Evolutionary conservation across 23 red algal species (phyloP).

Genomic region (Agarophyton chilense): DNA sequence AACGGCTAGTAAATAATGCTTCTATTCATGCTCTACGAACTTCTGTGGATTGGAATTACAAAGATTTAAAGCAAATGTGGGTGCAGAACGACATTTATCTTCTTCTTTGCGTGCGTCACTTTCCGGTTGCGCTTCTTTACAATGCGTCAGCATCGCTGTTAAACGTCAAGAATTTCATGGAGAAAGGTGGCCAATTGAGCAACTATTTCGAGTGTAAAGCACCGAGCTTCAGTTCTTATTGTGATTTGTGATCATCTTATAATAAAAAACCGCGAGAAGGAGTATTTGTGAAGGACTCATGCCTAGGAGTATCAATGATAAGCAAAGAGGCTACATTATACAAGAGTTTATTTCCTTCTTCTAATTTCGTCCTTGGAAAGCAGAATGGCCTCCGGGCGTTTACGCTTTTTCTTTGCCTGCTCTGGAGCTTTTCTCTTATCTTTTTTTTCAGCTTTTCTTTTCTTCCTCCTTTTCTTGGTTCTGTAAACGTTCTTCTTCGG

Average conservation of each 20-base stretch:
- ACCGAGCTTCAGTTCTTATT: not conserved
- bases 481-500: slow-evolving; percentile 61
- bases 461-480: slow-evolving; percentile 46
- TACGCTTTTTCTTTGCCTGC: slow-evolving; percentile 70
- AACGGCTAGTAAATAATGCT: too few species aligned
- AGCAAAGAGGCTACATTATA: slow-evolving; percentile 95
- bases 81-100: too few species aligned
- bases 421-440: slow-evolving; percentile 68
- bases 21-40: too few species aligned
- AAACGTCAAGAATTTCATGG: not conserved
- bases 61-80: too few species aligned
- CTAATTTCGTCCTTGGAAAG: slow-evolving; percentile 83
- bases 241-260: slow-evolving; percentile 54
- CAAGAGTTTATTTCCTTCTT: slow-evolving; percentile 50
- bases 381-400: slow-evolving; percentile 84
- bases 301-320: slow-evolving; percentile 98
- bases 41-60: too few species aligned
- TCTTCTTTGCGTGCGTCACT: too few species aligned
- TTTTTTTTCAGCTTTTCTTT: slow-evolving; percentile 42
- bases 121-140: slow-evolving; percentile 6
- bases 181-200: not conserved
- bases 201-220: not conserved
- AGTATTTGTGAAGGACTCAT: slow-evolving; percentile 98
- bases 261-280: slow-evolving; percentile 93
- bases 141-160: not conserved